Base-by-base conservation (phyloP, 331 rosid species). In the Malus hybrid region DNA sequence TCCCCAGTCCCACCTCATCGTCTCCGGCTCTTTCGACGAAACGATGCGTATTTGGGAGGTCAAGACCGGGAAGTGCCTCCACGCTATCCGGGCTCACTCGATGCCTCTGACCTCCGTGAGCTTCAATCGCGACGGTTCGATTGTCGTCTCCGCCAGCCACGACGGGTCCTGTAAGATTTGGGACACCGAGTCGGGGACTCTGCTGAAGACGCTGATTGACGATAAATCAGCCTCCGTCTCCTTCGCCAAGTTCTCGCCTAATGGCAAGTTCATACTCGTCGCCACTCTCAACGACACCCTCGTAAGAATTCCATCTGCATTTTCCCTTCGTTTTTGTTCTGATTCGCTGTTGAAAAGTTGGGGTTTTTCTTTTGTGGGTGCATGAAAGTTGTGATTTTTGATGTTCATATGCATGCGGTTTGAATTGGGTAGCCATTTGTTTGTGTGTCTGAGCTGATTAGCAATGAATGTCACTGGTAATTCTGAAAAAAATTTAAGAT, bases 101-200 rank as follows among this genome's bases (percentile, higher is more conserved):
- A 84, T 88, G 86, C 99, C 99, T 2, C 88, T 92, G 2, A 92
- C 99, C 22, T 94, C 97, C 39, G 97, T 89, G 8, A 83, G 87
- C 75, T 94, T 88, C 82, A 94, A 92, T 30, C 96, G 99, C 15
- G 99, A 94, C 13, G 97, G 97, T 16, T 87, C 96, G 5, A 86
- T 92, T 61, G 90, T 94, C 34, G 96, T 94, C 33, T 94, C 97
- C 11, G 92, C 82, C 2, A 94, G 99, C 69, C 99, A 92, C 53
- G 99, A 94, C 22, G 97, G 99, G 0, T 81, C 92, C 3, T 94
- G 99, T 67, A 92, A 89, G 91, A 89, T 94, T 69, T 94, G 99
- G 99, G 99, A 90, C 66, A 44, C 96, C 1, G 79, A 73, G 6
- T 67, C 80, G 0, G 97, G 95, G 13, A 63, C 76, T 11, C 62